Conservation (phyloP, 225 moss, liverwort and hornwort genomes). For the Thuidium tamariscinum region DNA sequence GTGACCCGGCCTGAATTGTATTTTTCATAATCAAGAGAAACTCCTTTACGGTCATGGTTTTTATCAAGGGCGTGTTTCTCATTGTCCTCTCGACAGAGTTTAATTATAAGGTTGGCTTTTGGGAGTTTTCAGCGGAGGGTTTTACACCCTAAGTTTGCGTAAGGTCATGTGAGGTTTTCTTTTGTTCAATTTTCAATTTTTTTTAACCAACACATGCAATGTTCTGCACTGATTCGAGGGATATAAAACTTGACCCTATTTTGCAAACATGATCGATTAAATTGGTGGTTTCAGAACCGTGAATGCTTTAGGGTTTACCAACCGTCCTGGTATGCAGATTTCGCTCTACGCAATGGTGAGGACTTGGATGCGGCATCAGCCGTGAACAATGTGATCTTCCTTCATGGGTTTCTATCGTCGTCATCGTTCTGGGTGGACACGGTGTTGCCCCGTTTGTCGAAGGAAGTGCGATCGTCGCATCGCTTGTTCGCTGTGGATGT, state of each 20-base stretch:
- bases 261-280: background rate
- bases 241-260: background rate
- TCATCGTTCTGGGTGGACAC: slow-evolving; percentile 69
- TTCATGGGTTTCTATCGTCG: slow-evolving; percentile 74
- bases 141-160: too few relatives aligned
- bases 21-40: too few relatives aligned
- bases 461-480: slow-evolving; percentile 36
- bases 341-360: background rate
- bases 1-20: too few relatives aligned
- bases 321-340: slow-evolving; percentile 21
- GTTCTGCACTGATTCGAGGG: background rate
- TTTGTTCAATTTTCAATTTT: too few relatives aligned
- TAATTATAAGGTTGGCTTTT: too few relatives aligned
- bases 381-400: slow-evolving; percentile 55
- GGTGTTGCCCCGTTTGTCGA: slow-evolving; percentile 51
- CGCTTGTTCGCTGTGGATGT: slow-evolving; percentile 72
- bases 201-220: too few relatives aligned
- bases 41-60: too few relatives aligned
- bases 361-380: background rate
- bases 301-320: background rate
- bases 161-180: too few relatives aligned
- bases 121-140: too few relatives aligned
- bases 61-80: too few relatives aligned
- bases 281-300: background rate
- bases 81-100: too few relatives aligned